phyloP scores from a whole-genome alignment of 371 early-diverging fungal genomes.

The Mucor velutinosus region DNA sequence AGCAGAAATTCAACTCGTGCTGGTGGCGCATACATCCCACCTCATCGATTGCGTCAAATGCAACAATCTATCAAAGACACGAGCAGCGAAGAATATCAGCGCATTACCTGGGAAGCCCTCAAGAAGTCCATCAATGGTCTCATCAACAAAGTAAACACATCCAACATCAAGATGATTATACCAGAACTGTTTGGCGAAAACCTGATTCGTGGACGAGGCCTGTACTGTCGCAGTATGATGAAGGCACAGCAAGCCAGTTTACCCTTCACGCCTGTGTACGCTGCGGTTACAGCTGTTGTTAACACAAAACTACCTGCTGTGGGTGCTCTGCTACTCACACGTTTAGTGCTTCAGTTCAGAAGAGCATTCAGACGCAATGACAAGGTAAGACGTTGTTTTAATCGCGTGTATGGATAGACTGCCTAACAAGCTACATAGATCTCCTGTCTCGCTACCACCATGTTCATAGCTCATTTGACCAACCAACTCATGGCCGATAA shows the following conservation, averaged over 20 bases:
- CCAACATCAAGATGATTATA: conserved; percentile 90
- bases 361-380: conserved; percentile 91
- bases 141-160: conserved; percentile 93
- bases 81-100: conserved; percentile 76
- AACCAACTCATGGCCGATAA: conserved; percentile 93
- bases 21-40: conserved; percentile 93
- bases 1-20: conserved; percentile 48
- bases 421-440: conserved; percentile 29
- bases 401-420: neutral
- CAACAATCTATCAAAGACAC: conserved; percentile 83
- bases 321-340: conserved; percentile 85
- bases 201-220: conserved; percentile 91
- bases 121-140: conserved; percentile 95
- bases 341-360: conserved; percentile 89
- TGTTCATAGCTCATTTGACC: conserved; percentile 92
- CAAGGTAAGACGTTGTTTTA: conserved; percentile 55
- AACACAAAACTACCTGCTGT: conserved; percentile 94
- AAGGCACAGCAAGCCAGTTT: conserved; percentile 91
- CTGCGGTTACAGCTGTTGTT: conserved; percentile 84
- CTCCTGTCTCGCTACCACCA: conserved; percentile 79
- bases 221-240: conserved; percentile 88
- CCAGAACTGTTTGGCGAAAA: conserved; percentile 92
- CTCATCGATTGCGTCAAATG: conserved; percentile 83
- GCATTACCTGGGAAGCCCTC: conserved; percentile 93
- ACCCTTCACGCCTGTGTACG: conserved; percentile 93